phyloP scores from a whole-genome alignment of 2,329 filamentous ascomycete genomes.

The Colletotrichum godetiae region DNA sequence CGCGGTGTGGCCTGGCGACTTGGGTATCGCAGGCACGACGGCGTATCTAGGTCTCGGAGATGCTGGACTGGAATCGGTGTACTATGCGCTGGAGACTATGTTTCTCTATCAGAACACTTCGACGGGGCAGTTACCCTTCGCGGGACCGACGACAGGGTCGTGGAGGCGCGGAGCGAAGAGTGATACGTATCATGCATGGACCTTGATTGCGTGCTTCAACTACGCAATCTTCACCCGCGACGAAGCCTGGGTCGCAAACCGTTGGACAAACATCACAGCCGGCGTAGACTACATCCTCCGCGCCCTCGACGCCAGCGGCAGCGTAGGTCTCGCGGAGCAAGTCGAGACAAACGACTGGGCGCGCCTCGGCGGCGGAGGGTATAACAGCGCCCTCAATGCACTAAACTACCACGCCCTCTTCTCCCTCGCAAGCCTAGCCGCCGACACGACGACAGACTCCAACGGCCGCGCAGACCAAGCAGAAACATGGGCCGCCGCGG shows the following conservation, averaged over 20 bases:
- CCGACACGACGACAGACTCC: constrained; percentile 16
- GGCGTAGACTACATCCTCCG: constrained; percentile 41
- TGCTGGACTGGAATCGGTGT: constrained; percentile 55
- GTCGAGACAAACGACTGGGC: constrained; percentile 44
- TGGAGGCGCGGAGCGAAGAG: constrained; percentile 37
- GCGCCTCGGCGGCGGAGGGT: constrained; percentile 42
- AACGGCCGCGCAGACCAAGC: constrained; percentile 23
- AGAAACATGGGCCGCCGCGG: constrained; percentile 21
- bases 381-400: constrained; percentile 46
- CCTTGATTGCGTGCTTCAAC: constrained; percentile 62
- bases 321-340: constrained; percentile 35
- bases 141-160: constrained; percentile 38
- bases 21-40: constrained; percentile 63
- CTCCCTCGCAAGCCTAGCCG: constrained; percentile 38
- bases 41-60: constrained; percentile 62
- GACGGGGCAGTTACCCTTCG: constrained; percentile 39
- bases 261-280: constrained; percentile 55
- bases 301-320: constrained; percentile 23
- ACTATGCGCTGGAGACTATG: constrained; percentile 55
- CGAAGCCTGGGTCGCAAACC: constrained; percentile 50
- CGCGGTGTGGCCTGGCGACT: constrained; percentile 68
- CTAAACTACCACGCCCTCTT: constrained; percentile 44
- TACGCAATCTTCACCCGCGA: constrained; percentile 61
- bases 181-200: constrained; percentile 53
- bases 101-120: constrained; percentile 50